Evolutionary conservation across 2,329 filamentous ascomycete genomes (phyloP), one percentile per base, ranked within the genome.

Genomic region (Aspergillus cejpii): DNA sequence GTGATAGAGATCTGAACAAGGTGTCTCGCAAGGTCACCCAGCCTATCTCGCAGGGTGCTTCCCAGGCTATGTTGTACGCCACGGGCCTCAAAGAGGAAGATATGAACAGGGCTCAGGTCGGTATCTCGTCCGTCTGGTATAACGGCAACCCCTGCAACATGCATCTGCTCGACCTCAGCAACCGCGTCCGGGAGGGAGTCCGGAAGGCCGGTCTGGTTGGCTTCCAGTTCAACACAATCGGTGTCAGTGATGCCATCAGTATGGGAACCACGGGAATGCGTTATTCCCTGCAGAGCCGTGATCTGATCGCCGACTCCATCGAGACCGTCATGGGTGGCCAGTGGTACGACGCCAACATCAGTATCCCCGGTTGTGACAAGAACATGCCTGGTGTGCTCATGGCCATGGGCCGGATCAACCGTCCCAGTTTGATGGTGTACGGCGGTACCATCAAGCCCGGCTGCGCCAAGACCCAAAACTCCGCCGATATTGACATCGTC

Each of bases 311-410:
- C 61, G 92, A 98, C 72, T 94, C 87, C 50, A 94, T 98, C 61
- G 92, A 98, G 78, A 97, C 92, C 4, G 92, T 98, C 59, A 98
- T 97, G 90, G 85, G 89, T 56, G 92, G 89, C 12, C 92, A 98
- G 72, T 97, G 90, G 89, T 97, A 98, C 66, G 92, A 98, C 68
- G 91, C 83, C 57, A 97, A 97, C 70, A 85, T 98, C 64, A 94
- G 88, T 42, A 85, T 98, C 59, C 92, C 92, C 11, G 92, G 92
- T 39, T 98, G 92, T 71, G 92, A 98, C 78, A 98, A 98, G 81
- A 98, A 98, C 74, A 97, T 98, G 92, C 89, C 89, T 1, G 87
- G 87, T 68, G 87, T 92, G 10, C 73, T 89, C 59, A 92, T 92
- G 61, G 92, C 90, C 45, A 96, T 96, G 87, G 91, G 89, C 28